A percentile compares a stretch with the other conserved stretches of the same genome.
phyloP scores from a whole-genome alignment of 1,284 basidiomycete genomes.

The Leucoagaricus sp. region DNA sequence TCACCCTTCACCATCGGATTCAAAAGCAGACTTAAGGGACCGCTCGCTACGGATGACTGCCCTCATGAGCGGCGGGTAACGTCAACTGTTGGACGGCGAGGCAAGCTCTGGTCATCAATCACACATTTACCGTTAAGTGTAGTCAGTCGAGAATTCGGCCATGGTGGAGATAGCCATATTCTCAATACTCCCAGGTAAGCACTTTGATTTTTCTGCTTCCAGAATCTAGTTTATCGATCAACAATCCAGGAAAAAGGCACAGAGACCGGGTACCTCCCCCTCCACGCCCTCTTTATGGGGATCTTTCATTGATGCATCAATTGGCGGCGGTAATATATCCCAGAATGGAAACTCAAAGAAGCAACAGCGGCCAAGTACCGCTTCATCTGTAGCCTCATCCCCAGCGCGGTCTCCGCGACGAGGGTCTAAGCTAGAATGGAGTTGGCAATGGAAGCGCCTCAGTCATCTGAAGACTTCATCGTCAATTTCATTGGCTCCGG shows the following conservation, averaged over 20 bases:
- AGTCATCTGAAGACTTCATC: not conserved
- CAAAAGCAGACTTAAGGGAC: not conserved
- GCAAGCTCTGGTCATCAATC: slow-evolving; percentile 10
- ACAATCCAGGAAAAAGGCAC: not conserved
- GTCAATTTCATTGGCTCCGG: not conserved
- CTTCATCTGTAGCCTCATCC: slow-evolving; percentile 1
- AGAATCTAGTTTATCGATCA: not conserved
- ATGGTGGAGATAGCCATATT: not conserved
- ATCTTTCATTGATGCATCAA: not conserved
- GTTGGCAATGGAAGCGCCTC: slow-evolving; percentile 10
- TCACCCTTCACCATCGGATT: not conserved
- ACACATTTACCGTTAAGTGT: not conserved
- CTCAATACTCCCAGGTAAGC: not conserved
- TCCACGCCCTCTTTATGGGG: not conserved
- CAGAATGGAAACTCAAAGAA: not conserved
- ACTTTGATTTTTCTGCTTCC: not conserved
- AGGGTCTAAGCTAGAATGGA: slow-evolving; percentile 10
- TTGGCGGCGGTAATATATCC: not conserved
- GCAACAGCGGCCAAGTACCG: slow-evolving; percentile 3
- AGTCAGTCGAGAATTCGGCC: slow-evolving; percentile 1
- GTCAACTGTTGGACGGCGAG: not conserved
- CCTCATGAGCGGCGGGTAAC: not conserved
- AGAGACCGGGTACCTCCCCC: slow-evolving; percentile 7
- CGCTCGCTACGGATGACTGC: not conserved
- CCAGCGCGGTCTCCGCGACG: not conserved